Evolutionary conservation across 2,329 filamentous ascomycete species (phyloP), one percentile per base, ranked within the genome.

Genomic region (Chaetothyriales sp.): DNA sequence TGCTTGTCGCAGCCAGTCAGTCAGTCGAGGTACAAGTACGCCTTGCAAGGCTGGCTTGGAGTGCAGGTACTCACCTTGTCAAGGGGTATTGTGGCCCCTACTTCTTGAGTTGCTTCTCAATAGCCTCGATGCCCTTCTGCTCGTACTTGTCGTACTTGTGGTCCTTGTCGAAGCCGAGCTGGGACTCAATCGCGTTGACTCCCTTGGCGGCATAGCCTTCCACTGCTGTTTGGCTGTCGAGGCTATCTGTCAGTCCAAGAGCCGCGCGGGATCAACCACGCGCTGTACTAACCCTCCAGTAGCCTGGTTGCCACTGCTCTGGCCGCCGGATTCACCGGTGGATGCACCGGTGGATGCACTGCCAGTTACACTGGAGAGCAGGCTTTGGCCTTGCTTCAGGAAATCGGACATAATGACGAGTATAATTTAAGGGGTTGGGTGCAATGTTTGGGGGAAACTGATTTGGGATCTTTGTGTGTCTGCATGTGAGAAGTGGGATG

Each of bases 71-170:
- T 40, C 33, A 40, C 33, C 15, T 13, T 40, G 4, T 33, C 8
- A 9, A 33, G 10, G 29, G 10, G 2, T 9, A 9, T 15, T 40
- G 33, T 37, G 13, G 13, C 29, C 4, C 13, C 33, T 40, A 40
- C 15, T 40, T 40, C 33, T 40, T 40, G 10, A 40, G 33, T 15
- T 40, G 33, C 33, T 40, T 40, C 10, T 40, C 10, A 15, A 40
- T 10, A 2, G 25, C 8, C 5, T 47, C 46, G 9, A 29, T 47
- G 5, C 20, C 46, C 46, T 47, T 2, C 46, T 47, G 20, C 46
- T 47, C 46, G 25, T 47, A 47, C 46, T 47, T 29, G 46, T 47
- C 46, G n/a, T 47, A 47, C 29, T 47, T 47, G 46, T 47, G 46
- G 28, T 47, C 46, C 46, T 47, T 47, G 28, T 47, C 46, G 20